Evolutionary conservation across 257 asterid species (phyloP), one percentile per base, ranked within the genome.

Genomic region (Solanum clarkiae): DNA sequence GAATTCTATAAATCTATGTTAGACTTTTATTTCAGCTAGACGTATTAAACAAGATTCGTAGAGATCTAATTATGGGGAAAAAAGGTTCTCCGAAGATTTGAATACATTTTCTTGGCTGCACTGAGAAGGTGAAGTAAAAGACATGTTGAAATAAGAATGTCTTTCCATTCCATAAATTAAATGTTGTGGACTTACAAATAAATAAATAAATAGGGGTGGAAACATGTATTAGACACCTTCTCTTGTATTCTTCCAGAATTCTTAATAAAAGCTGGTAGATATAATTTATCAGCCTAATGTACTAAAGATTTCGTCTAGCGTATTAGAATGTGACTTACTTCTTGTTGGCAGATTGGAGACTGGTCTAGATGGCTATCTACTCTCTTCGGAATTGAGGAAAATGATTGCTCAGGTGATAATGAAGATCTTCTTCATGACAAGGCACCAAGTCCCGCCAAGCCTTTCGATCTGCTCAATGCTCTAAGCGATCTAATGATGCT

Each of bases 401-500:
- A 74, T 7, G 95, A 91, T 83, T 86, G 90, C 55, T 84, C 88
- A 2, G 94, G 89, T 70, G 88, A 88, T 55, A 84, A 42, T 49
- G 86, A 86, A 20, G 55, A 59, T 36, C 45, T 44, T 24, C 87
- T 62, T 74, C 77, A 86, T 60, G 88, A 88, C 59, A 86, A 87
- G 62, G 87, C 83, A 49, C 89, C 89, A 4, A 88, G 88, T 60
- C 85, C 92, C 18, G 89, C 91, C 92, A 94, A 92, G 89, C 92
- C 98, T 45, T 96, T 96, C 75, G 90, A 89, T 71, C 94, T 93
- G 82, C 96, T 96, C 80, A 94, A 93, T 65, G 94, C 96, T 26
- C 81, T 96, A 69, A 93, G 99, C 86, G 96, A 94, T 85, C 92
- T 96, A 54, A 94, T 96, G 99, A 96, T 94, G 99, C 96, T 96